A percentile compares a stretch with the other conserved stretches of the same genome.
These are phyloP conservation scores for Hanseniaspora gamundiae DNA, from an alignment of 1,139 yeast species.

Conservation along the genomic window DNA sequence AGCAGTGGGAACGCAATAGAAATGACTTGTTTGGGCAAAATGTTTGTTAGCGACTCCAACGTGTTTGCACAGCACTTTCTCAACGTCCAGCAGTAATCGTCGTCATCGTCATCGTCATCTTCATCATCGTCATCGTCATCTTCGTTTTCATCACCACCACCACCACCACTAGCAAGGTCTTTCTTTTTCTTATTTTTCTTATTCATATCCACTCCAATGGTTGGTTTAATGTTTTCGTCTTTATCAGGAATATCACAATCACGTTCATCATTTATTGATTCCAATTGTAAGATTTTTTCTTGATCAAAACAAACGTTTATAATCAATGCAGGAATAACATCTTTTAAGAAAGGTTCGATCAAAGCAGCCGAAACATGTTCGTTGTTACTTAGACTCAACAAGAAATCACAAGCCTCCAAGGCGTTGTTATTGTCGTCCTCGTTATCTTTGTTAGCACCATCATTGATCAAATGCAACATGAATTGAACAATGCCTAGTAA, in stretches of 20 bases:
- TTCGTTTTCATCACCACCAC: constrained; percentile 23
- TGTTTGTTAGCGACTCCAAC: constrained; percentile 64
- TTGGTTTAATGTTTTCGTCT: constrained; percentile 80
- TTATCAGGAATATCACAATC: constrained; percentile 60
- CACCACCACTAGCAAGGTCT: constrained; percentile 12
- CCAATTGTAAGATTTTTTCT: constrained; percentile 62
- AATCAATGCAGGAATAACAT: constrained; percentile 63
- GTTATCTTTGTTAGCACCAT: background rate
- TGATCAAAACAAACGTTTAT: constrained; percentile 82
- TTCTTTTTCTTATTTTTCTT: constrained; percentile 19
- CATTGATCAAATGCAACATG: constrained; percentile 63
- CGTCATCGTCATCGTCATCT: constrained; percentile 25
- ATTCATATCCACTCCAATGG: constrained; percentile 51
- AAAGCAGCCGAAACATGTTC: constrained; percentile 38
- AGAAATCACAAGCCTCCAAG: constrained; percentile 85
- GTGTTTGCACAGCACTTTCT: constrained; percentile 94
- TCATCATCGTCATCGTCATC: constrained; percentile 21
- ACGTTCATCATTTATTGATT: constrained; percentile 53
- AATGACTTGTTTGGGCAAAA: constrained; percentile 57
- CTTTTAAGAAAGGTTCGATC: constrained; percentile 44
- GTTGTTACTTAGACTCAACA: constrained; percentile 62
- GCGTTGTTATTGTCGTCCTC: constrained; percentile 58
- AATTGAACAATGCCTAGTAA: constrained; percentile 75
- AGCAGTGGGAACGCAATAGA: constrained; percentile 61
- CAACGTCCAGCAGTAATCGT: constrained; percentile 66